Evolutionary conservation across 208 protist species (phyloP).

Genomic region (Novymonas esmeraldas): DNA sequence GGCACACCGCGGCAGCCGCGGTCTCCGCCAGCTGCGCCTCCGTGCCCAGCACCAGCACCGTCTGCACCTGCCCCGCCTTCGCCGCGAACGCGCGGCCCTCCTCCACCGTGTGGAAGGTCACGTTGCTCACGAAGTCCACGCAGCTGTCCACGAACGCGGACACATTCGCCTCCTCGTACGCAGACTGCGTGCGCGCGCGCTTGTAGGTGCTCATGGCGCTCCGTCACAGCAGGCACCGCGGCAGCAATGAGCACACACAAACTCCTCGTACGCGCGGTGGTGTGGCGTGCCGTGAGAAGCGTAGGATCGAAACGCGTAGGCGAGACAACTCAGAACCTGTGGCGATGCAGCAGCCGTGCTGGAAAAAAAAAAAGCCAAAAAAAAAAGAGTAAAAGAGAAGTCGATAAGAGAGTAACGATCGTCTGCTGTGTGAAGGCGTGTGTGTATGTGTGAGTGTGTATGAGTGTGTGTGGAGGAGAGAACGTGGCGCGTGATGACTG

Average conservation of each 20-base stretch:
- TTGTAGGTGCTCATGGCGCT: conserved; percentile 44
- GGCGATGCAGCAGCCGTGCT: too few relatives aligned
- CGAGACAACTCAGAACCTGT: too few relatives aligned
- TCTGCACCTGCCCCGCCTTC: conserved; percentile 12
- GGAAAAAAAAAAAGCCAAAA: too few relatives aligned
- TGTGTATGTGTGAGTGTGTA: too few relatives aligned
- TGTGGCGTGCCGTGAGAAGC: too few relatives aligned
- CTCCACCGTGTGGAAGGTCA: conserved; percentile 55
- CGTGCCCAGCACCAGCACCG: conserved; percentile 62
- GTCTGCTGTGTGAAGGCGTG: too few relatives aligned
- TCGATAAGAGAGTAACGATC: too few relatives aligned
- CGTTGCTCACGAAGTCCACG: conserved; percentile 52
- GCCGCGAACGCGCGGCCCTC: conserved; percentile 5
- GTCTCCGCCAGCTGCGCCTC: conserved; percentile 33
- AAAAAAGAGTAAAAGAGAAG: too few relatives aligned
- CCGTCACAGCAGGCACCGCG: background rate
- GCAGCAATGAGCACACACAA: background rate
- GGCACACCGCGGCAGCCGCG: background rate
- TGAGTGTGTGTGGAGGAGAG: too few relatives aligned
- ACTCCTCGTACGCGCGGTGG: too few relatives aligned
- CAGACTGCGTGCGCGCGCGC: conserved; percentile 46
- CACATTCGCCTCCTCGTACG: conserved; percentile 62
- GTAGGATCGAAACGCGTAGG: too few relatives aligned
- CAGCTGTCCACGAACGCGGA: conserved; percentile 65
- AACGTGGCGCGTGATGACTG: too few relatives aligned